These are phyloP conservation scores for Neurospora discreta DNA, from an alignment of 495 filamentous ascomycete species.

Conservation along the genomic window DNA sequence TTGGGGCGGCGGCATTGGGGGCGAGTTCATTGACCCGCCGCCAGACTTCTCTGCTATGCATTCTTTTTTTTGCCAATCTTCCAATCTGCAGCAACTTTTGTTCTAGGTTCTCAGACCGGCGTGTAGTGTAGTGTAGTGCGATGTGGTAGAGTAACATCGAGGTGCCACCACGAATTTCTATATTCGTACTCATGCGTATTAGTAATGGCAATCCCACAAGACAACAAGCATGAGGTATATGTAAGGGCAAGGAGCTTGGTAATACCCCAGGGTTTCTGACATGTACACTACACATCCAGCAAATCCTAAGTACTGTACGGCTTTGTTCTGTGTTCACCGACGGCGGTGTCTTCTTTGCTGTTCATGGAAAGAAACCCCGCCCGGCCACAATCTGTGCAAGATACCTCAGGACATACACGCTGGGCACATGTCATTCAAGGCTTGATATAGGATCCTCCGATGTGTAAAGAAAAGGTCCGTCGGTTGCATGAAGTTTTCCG, in stretches of 20 bases:
- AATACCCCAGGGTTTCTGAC: not conserved
- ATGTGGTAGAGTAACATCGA: not conserved
- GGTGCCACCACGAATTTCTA: not conserved
- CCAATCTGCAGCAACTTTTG: not conserved
- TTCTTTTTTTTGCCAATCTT: not conserved
- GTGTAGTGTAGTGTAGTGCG: not conserved
- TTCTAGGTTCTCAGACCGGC: not conserved
- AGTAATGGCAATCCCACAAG: not conserved
- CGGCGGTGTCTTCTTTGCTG: not conserved
- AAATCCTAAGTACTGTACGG: not conserved
- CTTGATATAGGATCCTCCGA: not conserved
- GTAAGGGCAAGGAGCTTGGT: not conserved
- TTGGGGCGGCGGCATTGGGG: not conserved
- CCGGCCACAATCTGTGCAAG: not conserved
- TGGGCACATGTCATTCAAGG: not conserved
- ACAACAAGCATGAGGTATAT: not conserved
- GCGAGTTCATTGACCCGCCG: not conserved
- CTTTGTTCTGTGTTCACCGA: not conserved
- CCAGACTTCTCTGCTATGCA: not conserved
- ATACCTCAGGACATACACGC: not conserved
- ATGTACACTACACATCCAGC: not conserved
- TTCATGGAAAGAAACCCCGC: not conserved
- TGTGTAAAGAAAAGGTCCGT: not conserved
- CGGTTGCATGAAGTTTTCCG: not conserved
- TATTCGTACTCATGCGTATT: not conserved